Base-by-base conservation (phyloP, 768 basidiomycete genomes). In the Suillus variegatus region DNA sequence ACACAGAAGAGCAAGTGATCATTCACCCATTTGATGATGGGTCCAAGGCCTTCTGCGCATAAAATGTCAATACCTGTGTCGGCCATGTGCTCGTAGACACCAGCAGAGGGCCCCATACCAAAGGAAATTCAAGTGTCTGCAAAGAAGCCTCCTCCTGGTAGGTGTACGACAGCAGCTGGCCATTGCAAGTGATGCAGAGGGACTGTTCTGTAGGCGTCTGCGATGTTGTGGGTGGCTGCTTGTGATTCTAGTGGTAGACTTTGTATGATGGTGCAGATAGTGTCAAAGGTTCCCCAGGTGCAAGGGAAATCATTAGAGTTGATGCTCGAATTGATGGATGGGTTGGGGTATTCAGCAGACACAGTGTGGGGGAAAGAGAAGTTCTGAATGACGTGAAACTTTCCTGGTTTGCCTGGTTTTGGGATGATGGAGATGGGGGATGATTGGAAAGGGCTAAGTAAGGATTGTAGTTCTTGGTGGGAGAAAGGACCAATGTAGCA, bases 211-310 rank as follows among this genome's bases (percentile, higher is more conserved):
- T 78, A 79, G 0, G 79, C 80, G 58, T 78, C 76, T 0, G 73
- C 66, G 5, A 80, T 68, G 46, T 80, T 77, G 0, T 75, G 68
- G 0, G 72, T 67, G n/a, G n/a, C n/a, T n/a, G n/a, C n/a, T n/a
- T n/a, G n/a, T n/a, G n/a, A n/a, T n/a, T n/a, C n/a, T n/a, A n/a
- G n/a, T n/a, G n/a, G n/a, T n/a, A n/a, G n/a, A n/a, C n/a, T n/a
- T n/a, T n/a, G n/a, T n/a, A n/a, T n/a, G n/a, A n/a, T n/a, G n/a
- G n/a, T n/a, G n/a, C n/a, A n/a, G n/a, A n/a, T n/a, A n/a, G n/a
- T n/a, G n/a, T n/a, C n/a, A n/a, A n/a, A n/a, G n/a, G n/a, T n/a
- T 0, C 82, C 80, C 82, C 80, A 84, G 0, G 78, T 79, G 71
- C 81, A 84, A 0, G 82, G 82, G 64, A 76, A 75, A 10, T 64